These are phyloP conservation scores for Graphilbum fragrans DNA, from an alignment of 2,329 filamentous ascomycete species.

Conservation along the genomic window DNA sequence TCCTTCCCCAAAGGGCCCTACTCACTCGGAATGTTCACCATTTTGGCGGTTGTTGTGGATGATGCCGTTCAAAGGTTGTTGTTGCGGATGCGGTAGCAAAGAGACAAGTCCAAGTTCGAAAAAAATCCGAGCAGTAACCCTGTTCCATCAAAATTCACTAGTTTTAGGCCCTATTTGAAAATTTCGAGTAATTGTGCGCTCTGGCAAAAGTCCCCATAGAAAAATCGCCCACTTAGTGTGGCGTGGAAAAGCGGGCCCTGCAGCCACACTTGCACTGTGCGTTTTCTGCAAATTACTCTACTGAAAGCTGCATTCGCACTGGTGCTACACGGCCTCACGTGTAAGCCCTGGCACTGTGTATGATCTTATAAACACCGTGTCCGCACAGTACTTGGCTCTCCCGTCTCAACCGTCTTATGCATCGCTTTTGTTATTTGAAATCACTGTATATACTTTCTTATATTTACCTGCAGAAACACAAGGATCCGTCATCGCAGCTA, in stretches of 20 bases:
- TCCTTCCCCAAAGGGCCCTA: neutral
- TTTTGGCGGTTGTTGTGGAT: slow-evolving; percentile 16
- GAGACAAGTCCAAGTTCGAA: neutral
- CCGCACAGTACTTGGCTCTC: no score
- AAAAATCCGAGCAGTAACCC: neutral
- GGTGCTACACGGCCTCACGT: no score
- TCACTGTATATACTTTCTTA: no score
- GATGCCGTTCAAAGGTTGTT: slow-evolving; percentile 5
- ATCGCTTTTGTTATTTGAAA: neutral
- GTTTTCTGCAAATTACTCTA: no score
- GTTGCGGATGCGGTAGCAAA: slow-evolving; percentile 1
- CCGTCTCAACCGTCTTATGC: no score
- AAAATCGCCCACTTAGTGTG: neutral
- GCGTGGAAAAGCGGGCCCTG: no score
- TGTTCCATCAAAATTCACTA: neutral
- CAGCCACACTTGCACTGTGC: neutral
- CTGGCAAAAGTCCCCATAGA: neutral
- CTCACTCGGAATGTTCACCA: slow-evolving; percentile 67
- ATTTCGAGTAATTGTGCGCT: neutral
- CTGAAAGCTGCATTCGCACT: no score
- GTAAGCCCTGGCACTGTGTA: no score
- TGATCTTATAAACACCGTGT: no score
- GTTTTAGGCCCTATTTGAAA: neutral
- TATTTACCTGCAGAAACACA: no score
- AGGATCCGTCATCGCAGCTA: neutral